Conservation (phyloP, 805 yeast genomes). For the Candida qinlingensis region DNA sequence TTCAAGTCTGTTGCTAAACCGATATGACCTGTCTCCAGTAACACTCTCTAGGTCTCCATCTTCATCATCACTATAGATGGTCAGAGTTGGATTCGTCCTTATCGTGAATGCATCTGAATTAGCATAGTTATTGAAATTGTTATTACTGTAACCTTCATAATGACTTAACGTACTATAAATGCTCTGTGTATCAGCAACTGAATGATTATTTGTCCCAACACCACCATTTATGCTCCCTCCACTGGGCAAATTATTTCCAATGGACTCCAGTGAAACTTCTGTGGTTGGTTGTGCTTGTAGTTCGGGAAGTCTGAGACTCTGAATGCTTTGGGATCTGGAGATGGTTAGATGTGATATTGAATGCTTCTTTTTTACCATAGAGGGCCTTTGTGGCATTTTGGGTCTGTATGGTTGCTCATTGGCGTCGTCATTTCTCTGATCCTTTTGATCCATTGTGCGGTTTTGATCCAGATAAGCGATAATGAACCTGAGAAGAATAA, state of each 20-base stretch:
- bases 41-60: constrained; percentile 7
- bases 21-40: background rate
- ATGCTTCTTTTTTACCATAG: constrained; percentile 11
- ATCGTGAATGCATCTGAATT: constrained; percentile 17
- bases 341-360: constrained; percentile 20
- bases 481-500: too few species aligned
- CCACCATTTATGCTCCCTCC: background rate
- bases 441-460: background rate
- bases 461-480: too few species aligned
- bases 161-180: constrained; percentile 3
- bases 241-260: constrained; percentile 1
- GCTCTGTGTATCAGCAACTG: background rate
- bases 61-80: constrained; percentile 24
- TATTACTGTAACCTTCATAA: background rate
- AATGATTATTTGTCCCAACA: background rate
- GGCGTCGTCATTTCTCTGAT: background rate
- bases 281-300: constrained; percentile 30
- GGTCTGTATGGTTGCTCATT: constrained; percentile 2
- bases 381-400: constrained; percentile 14
- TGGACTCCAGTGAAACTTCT: constrained; percentile 24
- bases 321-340: constrained; percentile 12
- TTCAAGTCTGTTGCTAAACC: constrained; percentile 17
- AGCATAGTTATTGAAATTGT: constrained; percentile 7
- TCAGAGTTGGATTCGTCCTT: constrained; percentile 26
- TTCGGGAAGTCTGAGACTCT: constrained; percentile 14